Base-by-base conservation (phyloP, 306 rosid species). In the Vigna hirtella region DNA sequence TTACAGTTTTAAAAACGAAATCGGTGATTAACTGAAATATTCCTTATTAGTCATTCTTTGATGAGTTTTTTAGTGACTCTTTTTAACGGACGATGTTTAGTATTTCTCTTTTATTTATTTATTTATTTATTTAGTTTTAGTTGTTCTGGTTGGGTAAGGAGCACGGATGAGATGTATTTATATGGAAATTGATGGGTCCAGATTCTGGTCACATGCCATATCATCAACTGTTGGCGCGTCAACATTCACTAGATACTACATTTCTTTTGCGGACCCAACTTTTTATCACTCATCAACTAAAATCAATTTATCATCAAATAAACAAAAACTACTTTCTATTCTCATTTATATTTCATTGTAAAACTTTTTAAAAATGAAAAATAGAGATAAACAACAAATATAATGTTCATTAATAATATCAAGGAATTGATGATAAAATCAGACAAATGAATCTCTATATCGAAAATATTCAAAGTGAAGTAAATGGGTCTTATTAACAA, bases 191-290 rank as follows among this genome's bases (percentile, higher is more conserved):
- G 42, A 49, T 43, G 65, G 82, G 49, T 79, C 73, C 77, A 49
- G 36, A 43, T 59, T 72, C 43, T 32, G 72, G 72, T 78, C 9
- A 63, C 45, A 65, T 48, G 57, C 59, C 3, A 26, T 52, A 26
- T 32, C 28, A 40, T 73, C 51, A 14, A 43, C 64, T 8, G 81
- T 70, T 77, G 79, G 74, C 26, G 75, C 57, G 36, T 79, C 88
- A 40, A 9, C 73, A 10, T 24, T 16, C 0, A 17, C 15, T 17
- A 28, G 86, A 17, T 72, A 70, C 52, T 30, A 56, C 48, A 10
- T 45, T 65, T 73, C 80, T 15, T 20, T 59, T 10, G 47, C 13
- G 12, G 67, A 69, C 67, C 83, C 81, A 55, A 8, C 7, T 67
- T 66, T 45, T 18, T 9, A 40, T 67, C 38, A 71, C 20, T 48